Base-by-base conservation (phyloP, 2,329 filamentous ascomycete species). In the Corinectria fuckeliana region DNA sequence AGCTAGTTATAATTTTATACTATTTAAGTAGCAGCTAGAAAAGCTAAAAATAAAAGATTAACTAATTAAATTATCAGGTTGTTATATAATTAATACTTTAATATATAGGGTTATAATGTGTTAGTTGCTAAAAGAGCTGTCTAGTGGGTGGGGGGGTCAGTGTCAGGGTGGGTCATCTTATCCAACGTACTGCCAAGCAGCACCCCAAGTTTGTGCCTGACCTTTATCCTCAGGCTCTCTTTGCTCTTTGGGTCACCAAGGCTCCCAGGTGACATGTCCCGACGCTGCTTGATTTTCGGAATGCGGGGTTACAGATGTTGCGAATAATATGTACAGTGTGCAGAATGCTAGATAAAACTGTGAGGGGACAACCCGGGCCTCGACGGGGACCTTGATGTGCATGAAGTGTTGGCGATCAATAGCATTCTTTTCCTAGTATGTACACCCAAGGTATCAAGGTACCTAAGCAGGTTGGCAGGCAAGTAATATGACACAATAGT, bases 251-350 rank as follows among this genome's bases (percentile, higher is more conserved):
- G 18, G 23, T 54, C 44, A 38, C 42, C 47, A 2, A 14, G 14
- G 5, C 18, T 13, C n/a, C 6, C 45, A 56, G 41, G 51, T 51
- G 51, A 34, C 3, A 4, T 3, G 2, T 20, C 50, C 25, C 50
- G 38, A 55, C 44, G 49, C 18, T 7, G 0, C 3, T 2, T 26
- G 47, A 34, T n/a, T 11, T 16, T 25, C 51, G 52, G 52, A 2
- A 20, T 2, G 11, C 25, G 56, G 56, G 32, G 20, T 21, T 39
- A 59, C 23, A 54, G 55, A 54, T 50, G 9, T 50, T 54, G 39
- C 56, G 55, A 38, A 6, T n/a, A n/a, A n/a, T n/a, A n/a, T n/a
- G n/a, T 2, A 59, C 44, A 54, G 50, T 59, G 36, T 25, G 13
- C 4, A 28, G 11, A 7, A 3, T 11, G 2, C 2, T 1, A 14